These are phyloP conservation scores for Geranium incanum DNA, from an alignment of 441 rosid species.

Conservation along the genomic window DNA sequence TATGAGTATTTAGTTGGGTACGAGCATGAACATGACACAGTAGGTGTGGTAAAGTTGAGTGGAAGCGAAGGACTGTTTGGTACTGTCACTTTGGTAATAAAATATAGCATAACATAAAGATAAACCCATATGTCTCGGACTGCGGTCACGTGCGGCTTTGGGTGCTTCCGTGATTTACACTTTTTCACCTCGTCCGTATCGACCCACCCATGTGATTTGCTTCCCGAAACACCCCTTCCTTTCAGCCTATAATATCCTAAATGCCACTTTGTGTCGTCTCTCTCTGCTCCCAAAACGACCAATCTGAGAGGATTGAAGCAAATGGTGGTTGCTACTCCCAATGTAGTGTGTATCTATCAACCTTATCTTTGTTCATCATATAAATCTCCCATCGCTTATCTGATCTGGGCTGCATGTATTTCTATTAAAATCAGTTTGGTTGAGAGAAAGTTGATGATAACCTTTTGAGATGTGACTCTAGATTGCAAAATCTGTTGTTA, in stretches of 20 bases:
- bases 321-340: neutral
- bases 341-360: neutral
- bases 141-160: slow-evolving; percentile 2
- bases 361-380: too few relatives aligned
- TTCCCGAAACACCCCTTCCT: neutral
- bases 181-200: neutral
- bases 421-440: too few relatives aligned
- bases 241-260: neutral
- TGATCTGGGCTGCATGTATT: too few relatives aligned
- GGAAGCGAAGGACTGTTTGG: neutral
- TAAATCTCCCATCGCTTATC: too few relatives aligned
- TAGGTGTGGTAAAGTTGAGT: neutral
- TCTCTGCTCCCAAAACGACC: neutral
- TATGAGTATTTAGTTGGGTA: too few relatives aligned
- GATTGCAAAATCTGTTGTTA: too few relatives aligned
- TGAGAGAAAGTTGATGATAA: too few relatives aligned
- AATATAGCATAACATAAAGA: neutral
- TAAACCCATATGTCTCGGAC: neutral
- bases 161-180: neutral
- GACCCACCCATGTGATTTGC: slow-evolving; percentile 1
- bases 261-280: neutral
- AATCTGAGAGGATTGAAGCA: neutral
- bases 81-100: neutral
- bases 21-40: too few relatives aligned
- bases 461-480: too few relatives aligned